phyloP scores from a whole-genome alignment of 306 rosid genomes.

The Cicer yamashitae region DNA sequence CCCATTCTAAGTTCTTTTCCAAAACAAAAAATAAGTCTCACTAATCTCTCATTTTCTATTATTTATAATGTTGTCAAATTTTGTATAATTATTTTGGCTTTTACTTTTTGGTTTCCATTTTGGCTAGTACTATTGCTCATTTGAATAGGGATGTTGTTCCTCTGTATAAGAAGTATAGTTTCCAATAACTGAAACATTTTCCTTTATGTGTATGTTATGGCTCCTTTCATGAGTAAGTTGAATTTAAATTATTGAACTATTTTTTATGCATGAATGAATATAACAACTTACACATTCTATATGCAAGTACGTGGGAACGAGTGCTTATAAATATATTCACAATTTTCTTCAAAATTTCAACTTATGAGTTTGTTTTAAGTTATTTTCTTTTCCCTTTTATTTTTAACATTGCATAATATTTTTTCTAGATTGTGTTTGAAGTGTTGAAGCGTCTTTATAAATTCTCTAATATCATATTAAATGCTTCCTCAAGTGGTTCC shows the following conservation, averaged over 20 bases:
- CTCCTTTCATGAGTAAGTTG: neutral
- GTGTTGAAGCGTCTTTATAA: constrained; percentile 8
- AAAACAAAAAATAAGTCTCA: neutral
- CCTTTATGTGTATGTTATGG: neutral
- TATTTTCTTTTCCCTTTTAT: constrained; percentile 13
- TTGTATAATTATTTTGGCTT: constrained; percentile 37
- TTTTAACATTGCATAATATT: constrained; percentile 19
- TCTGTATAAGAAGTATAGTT: constrained; percentile 80
- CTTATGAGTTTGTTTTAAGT: constrained; percentile 33
- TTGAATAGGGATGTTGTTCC: no score
- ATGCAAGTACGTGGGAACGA: constrained; percentile 81
- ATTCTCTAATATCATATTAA: constrained; percentile 4
- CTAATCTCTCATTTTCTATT: neutral
- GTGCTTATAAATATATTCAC: constrained; percentile 14
- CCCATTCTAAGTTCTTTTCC: neutral
- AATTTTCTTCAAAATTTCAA: constrained; percentile 24
- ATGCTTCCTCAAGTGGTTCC: constrained; percentile 69
- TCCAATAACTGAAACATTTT: constrained; percentile 17
- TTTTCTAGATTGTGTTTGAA: constrained; percentile 9
- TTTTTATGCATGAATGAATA: constrained; percentile 69
- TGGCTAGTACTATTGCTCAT: constrained; percentile 97
- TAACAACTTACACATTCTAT: constrained; percentile 93
- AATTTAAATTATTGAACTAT: neutral
- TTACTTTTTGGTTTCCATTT: constrained; percentile 79
- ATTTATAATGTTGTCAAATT: neutral